Percentiles rank a stretch among this genome's conserved stretches.
These are phyloP conservation scores for Sophora flavescens DNA, from an alignment of 306 rosid species.

Conservation along the genomic window DNA sequence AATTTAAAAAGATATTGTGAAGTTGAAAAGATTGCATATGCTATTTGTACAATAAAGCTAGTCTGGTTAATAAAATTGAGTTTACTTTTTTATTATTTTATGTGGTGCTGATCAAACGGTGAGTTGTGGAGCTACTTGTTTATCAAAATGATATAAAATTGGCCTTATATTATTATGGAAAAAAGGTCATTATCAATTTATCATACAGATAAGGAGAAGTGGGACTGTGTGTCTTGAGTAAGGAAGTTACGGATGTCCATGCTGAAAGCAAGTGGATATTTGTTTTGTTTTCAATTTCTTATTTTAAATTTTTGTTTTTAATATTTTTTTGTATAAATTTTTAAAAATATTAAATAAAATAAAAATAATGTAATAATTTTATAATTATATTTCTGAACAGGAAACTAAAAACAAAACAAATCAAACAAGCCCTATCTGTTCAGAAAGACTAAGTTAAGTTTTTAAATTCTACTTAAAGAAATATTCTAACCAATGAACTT, in stretches of 20 bases:
- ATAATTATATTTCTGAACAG: too few species aligned
- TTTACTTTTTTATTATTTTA: neutral
- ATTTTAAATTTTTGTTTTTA: too few species aligned
- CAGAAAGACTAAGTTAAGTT: neutral
- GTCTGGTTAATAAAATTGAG: neutral
- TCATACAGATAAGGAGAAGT: constrained; percentile 10
- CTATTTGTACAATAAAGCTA: neutral
- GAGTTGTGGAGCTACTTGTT: constrained; percentile 9
- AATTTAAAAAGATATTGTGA: constrained; percentile 2
- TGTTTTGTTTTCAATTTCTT: too few species aligned
- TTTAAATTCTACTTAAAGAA: neutral
- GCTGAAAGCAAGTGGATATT: too few species aligned
- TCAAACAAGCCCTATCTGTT: too few species aligned
- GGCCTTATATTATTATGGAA: neutral
- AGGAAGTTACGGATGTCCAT: neutral
- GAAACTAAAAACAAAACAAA: too few species aligned
- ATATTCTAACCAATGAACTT: neutral
- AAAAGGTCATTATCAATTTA: constrained; percentile 23
- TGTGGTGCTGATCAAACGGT: constrained; percentile 9
- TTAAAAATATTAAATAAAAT: too few species aligned
- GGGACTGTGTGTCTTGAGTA: neutral
- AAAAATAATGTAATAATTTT: too few species aligned
- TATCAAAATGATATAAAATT: constrained; percentile 19
- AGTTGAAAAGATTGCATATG: constrained; percentile 6
- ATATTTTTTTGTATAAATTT: too few species aligned